These are phyloP conservation scores for Ceratocystis alfenasii DNA, from an alignment of 2,329 filamentous ascomycete genomes.

Conservation along the genomic window DNA sequence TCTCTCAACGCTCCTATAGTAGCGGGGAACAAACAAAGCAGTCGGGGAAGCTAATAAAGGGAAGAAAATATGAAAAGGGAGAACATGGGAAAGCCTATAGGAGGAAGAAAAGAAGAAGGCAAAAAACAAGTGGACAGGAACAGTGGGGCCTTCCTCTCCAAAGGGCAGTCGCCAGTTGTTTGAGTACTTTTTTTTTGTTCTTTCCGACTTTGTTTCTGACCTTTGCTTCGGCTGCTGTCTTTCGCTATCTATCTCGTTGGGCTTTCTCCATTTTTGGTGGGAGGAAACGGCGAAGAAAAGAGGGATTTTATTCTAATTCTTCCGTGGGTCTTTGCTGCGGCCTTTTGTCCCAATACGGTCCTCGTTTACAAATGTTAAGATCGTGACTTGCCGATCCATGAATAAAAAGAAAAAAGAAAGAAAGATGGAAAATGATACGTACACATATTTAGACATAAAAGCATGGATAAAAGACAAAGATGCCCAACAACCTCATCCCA, in stretches of 20 bases:
- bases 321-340: not conserved
- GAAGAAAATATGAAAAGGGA: not conserved
- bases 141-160: not conserved
- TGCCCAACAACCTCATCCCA: no score
- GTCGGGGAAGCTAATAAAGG: not conserved
- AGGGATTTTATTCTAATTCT: not conserved
- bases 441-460: no score
- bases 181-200: not conserved
- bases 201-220: not conserved
- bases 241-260: not conserved
- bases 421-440: not conserved
- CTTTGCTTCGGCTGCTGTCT: not conserved
- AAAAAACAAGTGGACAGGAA: not conserved
- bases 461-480: no score
- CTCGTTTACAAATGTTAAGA: not conserved
- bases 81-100: not conserved
- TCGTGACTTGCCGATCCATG: not conserved
- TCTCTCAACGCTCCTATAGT: not conserved
- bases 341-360: not conserved
- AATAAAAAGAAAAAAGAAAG: not conserved
- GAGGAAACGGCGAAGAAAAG: not conserved
- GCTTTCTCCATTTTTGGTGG: no score
- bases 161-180: not conserved
- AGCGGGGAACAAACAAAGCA: not conserved
- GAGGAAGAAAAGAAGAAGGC: not conserved